Evolutionary conservation across 306 rosid species (phyloP), one percentile per base, ranked within the genome.

Genomic region (Oemleria cerasiformis): DNA sequence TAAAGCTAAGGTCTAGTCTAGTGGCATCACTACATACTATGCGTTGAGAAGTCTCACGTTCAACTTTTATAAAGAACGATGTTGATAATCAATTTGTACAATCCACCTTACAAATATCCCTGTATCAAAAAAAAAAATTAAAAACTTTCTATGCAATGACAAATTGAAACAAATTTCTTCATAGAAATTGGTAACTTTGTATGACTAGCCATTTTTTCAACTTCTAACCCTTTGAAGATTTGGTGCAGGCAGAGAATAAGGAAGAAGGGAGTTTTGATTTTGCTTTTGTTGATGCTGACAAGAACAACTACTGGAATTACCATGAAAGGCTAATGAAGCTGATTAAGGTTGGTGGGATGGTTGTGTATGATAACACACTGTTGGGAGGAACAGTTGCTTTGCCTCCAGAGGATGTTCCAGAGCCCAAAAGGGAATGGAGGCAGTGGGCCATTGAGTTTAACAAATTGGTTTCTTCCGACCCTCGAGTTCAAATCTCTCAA

Each of bases 241-340:
- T 51, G 36, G 16, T 79, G 84, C 84, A 85, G 92, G 64, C 34
- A 7, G 51, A 71, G 34, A 85, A 85, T 30, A 30, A 30, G 36
- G 4, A 30, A 41, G 78, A 68, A 48, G 86, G 86, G 42, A 76
- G 74, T 59, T 88, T 85, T 51, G 88, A 83, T 78, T 85, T 81
- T 75, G 88, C 86, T 3, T 88, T 68, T 15, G 82, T 88, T 67
- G 92, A 88, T 44, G 86, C 86, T 5, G 85, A 88, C 80, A 81
- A 85, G 75, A 53, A 39, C 43, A 88, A 85, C 21, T 85, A 81
- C 9, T 81, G 82, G 84, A 81, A 77, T 60, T 85, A 88, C 82
- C 88, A 88, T 36, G 76, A 85, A 75, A 71, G 82, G 69, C 51
- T 88, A 34, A 65, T 85, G 61, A 81, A 77, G 60, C 60, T 85